Base-by-base conservation (phyloP, 2,329 filamentous ascomycete species). In the Clarireedia homoeocarpa region DNA sequence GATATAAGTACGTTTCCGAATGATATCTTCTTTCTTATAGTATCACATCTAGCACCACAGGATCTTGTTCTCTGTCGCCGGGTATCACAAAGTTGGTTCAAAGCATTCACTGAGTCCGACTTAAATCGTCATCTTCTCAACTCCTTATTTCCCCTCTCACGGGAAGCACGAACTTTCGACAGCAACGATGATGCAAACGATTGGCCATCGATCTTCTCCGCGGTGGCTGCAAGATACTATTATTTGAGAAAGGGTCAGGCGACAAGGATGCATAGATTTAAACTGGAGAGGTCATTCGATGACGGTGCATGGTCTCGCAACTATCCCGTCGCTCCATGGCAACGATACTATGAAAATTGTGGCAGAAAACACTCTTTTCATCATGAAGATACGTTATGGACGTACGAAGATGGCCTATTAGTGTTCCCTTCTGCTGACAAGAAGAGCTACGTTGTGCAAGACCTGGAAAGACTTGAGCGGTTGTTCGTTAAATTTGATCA, bases 11-110 rank as follows among this genome's bases (percentile, higher is more conserved):
- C 73, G 15, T 71, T 85, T 40, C 81, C 82, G n/a, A 74, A 75
- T 62, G 80, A 83, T 52, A 66, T 85, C 48, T 83, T 85, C 62
- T 71, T 82, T 57, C 72, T 82, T 49, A 70, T 85, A 53, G 58
- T 79, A 38, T 70, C 64, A 2, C 66, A 77, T 60, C 71, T 86
- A 15, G 67, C 75, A 0, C 73, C 81, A 2, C 68, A 63, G 17
- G 80, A 83, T 59, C 69, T 75, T 52, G 65, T 84, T 15, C 69
- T 73, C 48, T 78, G 75, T 64, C 80, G 79, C 51, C 73, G 73
- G 23, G 76, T 84, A 38, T 82, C 75, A 17, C 73, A 69, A 40
- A 65, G 67, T 9, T 81, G 80, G 73, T 66, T 73, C 38, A 64
- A 67, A 14, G 75, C 76, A 7, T 82, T 85, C 61, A 73, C 74